A percentile compares a stretch with the other conserved stretches of the same genome.
phyloP scores from a whole-genome alignment of 176 grass and related monocot genomes.

The Zoysia japonica region DNA sequence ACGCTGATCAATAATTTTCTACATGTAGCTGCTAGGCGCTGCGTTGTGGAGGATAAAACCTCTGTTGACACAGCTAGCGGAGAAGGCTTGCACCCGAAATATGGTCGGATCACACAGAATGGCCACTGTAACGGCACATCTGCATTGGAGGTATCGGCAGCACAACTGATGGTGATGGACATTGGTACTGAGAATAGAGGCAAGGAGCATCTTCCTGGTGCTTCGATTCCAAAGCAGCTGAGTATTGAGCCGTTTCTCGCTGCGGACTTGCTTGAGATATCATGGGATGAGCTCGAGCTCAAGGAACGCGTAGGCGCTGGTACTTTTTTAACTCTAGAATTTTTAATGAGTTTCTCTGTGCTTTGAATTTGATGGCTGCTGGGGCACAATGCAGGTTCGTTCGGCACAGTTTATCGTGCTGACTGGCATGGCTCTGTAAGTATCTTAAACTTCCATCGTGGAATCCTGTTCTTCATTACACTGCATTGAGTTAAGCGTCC shows the following conservation, averaged over 20 bases:
- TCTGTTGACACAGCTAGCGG: conserved; percentile 35
- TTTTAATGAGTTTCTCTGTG: neutral
- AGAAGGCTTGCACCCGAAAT: conserved; percentile 31
- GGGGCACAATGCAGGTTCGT: conserved; percentile 60
- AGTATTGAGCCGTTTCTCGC: conserved; percentile 61
- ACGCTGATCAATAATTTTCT: neutral
- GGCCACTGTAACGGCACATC: conserved; percentile 35
- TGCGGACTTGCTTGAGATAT: conserved; percentile 87
- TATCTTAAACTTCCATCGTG: conserved; percentile 16
- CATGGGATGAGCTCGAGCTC: conserved; percentile 91
- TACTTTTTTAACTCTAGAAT: conserved; percentile 42
- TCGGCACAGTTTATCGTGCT: conserved; percentile 85
- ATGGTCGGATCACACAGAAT: conserved; percentile 31
- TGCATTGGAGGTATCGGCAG: conserved; percentile 26
- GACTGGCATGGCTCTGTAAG: conserved; percentile 96
- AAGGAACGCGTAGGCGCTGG: conserved; percentile 91
- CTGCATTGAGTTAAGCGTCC: neutral
- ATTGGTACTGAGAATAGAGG: conserved; percentile 4
- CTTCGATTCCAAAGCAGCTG: conserved; percentile 34
- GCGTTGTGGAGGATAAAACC: conserved; percentile 23
- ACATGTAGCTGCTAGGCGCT: conserved; percentile 38
- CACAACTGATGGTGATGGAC: conserved; percentile 40
- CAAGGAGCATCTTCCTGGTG: conserved; percentile 35
- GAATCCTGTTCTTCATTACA: neutral
- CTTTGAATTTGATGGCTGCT: conserved; percentile 18